A percentile compares a stretch with the other conserved stretches of the same genome.
Evolutionary conservation across 176 grass and related monocot species (phyloP).

Genomic region (Oryza longistaminata): DNA sequence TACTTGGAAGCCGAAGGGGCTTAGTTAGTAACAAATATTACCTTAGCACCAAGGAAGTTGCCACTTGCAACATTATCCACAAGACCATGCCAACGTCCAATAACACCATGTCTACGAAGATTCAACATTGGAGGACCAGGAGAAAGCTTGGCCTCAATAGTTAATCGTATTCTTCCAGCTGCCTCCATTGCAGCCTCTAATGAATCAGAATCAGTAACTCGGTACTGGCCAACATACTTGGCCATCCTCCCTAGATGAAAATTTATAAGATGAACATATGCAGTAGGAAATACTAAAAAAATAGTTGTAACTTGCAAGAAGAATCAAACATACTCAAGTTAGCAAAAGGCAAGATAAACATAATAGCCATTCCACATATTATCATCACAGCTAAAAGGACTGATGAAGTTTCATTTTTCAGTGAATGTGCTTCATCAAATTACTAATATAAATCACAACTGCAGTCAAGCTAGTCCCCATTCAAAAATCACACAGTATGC

Average conservation of each 20-base stretch:
- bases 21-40: slow-evolving; percentile 30
- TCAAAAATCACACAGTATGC: not conserved
- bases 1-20: not conserved
- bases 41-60: slow-evolving; percentile 98
- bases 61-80: slow-evolving; percentile 86
- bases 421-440: not conserved
- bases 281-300: not conserved
- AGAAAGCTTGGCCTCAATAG: slow-evolving; percentile 93
- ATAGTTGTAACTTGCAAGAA: slow-evolving; percentile 21
- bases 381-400: not conserved
- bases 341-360: slow-evolving; percentile 29
- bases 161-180: slow-evolving; percentile 77
- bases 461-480: slow-evolving; percentile 1
- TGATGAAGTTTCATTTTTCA: slow-evolving; percentile 5
- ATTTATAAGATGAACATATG: slow-evolving; percentile 7
- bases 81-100: slow-evolving; percentile 71
- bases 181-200: slow-evolving; percentile 89
- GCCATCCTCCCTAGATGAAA: slow-evolving; percentile 70
- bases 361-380: not conserved
- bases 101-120: slow-evolving; percentile 81
- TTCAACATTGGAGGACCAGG: slow-evolving; percentile 92
- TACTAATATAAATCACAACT: not conserved
- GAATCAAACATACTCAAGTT: not conserved
- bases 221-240: slow-evolving; percentile 69
- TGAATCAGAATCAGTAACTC: slow-evolving; percentile 80